phyloP scores from a whole-genome alignment of 2,329 filamentous ascomycete species.

The Phymatotrichopsis omnivora region DNA sequence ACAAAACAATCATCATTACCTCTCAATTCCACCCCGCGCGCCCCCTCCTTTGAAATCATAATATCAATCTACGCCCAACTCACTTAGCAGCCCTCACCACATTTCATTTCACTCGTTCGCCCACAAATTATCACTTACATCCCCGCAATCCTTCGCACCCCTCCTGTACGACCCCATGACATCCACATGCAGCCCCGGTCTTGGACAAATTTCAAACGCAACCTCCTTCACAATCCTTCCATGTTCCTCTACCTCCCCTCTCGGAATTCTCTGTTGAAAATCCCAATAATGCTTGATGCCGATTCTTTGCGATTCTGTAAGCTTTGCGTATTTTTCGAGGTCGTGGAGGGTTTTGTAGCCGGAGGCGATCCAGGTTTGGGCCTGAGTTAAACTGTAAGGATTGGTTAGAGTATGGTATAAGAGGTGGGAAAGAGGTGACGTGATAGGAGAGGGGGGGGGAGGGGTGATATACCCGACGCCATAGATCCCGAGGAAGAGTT shows the following conservation, averaged over 20 bases:
- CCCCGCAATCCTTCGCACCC: constrained; percentile 61
- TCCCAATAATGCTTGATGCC: constrained; percentile 74
- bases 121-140: constrained; percentile 35
- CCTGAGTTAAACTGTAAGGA: constrained; percentile 43
- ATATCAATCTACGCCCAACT: constrained; percentile 53
- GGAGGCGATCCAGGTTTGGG: constrained; percentile 63
- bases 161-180: constrained; percentile 79
- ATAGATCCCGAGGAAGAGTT: constrained; percentile 67
- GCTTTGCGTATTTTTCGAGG: constrained; percentile 48
- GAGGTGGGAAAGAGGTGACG: neutral
- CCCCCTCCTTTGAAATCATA: constrained; percentile 61
- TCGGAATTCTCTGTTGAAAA: constrained; percentile 67
- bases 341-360: constrained; percentile 68
- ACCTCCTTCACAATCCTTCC: constrained; percentile 52
- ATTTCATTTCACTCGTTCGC: neutral
- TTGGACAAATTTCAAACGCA: constrained; percentile 50
- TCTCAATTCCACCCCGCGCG: constrained; percentile 32
- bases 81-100: neutral
- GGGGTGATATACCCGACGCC: constrained; percentile 51
- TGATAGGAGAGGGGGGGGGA: neutral
- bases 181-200: constrained; percentile 56
- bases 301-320: constrained; percentile 60
- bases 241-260: constrained; percentile 62
- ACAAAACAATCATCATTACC: too few species aligned
- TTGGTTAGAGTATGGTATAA: neutral